phyloP scores from a whole-genome alignment of 2,329 filamentous ascomycete species.

The Herpotrichia juniperi region DNA sequence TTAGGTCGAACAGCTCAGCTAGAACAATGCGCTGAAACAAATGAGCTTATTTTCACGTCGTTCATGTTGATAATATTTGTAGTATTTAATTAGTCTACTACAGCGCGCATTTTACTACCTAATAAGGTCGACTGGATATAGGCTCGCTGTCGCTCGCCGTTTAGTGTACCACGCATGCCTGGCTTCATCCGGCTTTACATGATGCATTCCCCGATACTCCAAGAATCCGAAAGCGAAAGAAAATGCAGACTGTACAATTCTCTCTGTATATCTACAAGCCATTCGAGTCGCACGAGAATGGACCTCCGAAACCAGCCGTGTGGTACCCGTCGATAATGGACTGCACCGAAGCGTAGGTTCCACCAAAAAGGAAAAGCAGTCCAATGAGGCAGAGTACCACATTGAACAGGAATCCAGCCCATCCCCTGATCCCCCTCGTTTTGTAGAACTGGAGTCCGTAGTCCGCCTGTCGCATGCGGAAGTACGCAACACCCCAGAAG shows the following conservation, averaged over 20 bases:
- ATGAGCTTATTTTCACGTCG: too few species aligned
- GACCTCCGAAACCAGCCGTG: slow-evolving; percentile 67
- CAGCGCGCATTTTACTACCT: too few species aligned
- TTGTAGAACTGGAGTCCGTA: slow-evolving; percentile 60
- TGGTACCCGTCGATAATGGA: slow-evolving; percentile 77
- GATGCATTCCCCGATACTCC: too few species aligned
- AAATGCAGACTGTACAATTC: neutral
- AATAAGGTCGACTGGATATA: too few species aligned
- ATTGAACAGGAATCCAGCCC: slow-evolving; percentile 69
- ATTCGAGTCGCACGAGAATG: slow-evolving; percentile 77
- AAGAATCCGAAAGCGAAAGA: neutral
- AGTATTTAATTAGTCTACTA: too few species aligned
- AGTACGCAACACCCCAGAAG: slow-evolving; percentile 86
- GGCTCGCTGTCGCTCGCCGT: too few species aligned
- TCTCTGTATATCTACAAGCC: slow-evolving; percentile 55
- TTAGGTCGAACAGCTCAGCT: too few species aligned
- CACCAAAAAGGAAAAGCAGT: slow-evolving; percentile 78
- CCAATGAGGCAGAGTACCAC: slow-evolving; percentile 74
- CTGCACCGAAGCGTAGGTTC: slow-evolving; percentile 76
- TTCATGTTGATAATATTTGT: too few species aligned
- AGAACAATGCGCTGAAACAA: too few species aligned
- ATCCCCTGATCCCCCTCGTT: slow-evolving; percentile 59
- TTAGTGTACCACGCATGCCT: too few species aligned
- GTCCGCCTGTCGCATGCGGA: slow-evolving; percentile 74
- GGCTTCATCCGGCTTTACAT: too few species aligned